Evolutionary conservation across 306 rosid species (phyloP), one percentile per base, ranked within the genome.

Genomic region (Trichosanthes truncata): DNA sequence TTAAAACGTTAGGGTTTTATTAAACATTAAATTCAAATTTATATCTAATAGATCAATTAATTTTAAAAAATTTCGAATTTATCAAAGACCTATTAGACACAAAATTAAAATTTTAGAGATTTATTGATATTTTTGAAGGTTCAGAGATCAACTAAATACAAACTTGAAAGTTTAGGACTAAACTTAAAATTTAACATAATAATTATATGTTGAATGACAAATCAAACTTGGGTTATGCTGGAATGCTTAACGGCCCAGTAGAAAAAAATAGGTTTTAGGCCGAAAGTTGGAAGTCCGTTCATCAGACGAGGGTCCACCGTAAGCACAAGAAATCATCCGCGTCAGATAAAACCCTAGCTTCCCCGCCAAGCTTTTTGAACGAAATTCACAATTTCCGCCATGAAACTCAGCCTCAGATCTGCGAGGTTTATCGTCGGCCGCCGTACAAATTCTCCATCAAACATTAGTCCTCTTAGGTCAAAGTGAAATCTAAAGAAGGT

Each of bases 281-380:
- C 66, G 36, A 1, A 56, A 21, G 12, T 56, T 56, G 62, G 0
- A n/a, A 55, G 10, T 10, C 60, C 10, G 21, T 57, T 0, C 29
- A 7, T 6, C 9, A 69, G 8, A 69, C n/a, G 53, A 33, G 2
- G 21, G 31, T 38, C 31, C 74, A 38, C 29, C 7, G 51, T 67
- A 67, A 36, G 49, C 0, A 20, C 3, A n/a, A n/a, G n/a, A n/a
- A n/a, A n/a, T n/a, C n/a, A n/a, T 8, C 17, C 68, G 68, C 41
- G 4, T 51, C 5, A 0, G 36, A 76, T 51, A 76, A 51, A n/a
- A 35, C 4, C 79, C 52, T 31, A 36, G 14, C 81, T 78, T 82
- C 78, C 84, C 81, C 74, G 81, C 81, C 74, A 82, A 78, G 81
- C 65, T 45, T 65, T 76, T 63, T 26, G 75, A 63, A 79, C 66